A percentile compares a stretch with the other conserved stretches of the same genome.
These are phyloP conservation scores for Trichoderma sp. DNA, from an alignment of 2,329 filamentous ascomycete genomes.

Conservation along the genomic window DNA sequence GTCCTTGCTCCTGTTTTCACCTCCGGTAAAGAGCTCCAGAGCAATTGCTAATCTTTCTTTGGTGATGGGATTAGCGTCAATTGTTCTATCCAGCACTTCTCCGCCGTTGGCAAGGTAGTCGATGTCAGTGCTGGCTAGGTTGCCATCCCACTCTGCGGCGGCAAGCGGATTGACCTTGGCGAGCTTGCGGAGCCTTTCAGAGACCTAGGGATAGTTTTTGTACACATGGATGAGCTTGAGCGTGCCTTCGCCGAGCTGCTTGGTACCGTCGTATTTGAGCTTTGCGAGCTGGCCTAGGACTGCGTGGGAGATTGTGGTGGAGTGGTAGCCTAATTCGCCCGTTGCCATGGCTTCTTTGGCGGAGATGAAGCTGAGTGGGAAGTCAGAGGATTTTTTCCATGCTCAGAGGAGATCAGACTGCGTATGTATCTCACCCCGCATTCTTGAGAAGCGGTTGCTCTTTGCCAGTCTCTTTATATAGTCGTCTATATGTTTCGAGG, in stretches of 20 bases:
- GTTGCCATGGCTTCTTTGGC: slow-evolving; percentile 44
- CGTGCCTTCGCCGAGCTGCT: slow-evolving; percentile 38
- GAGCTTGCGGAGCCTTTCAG: slow-evolving; percentile 36
- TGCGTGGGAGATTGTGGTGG: slow-evolving; percentile 13
- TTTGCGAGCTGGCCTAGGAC: slow-evolving; percentile 39
- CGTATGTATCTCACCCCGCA: slow-evolving; percentile 32
- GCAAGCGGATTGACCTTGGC: slow-evolving; percentile 39
- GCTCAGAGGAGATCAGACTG: background rate
- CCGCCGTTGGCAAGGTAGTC: slow-evolving; percentile 48
- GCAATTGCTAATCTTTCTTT: slow-evolving; percentile 38
- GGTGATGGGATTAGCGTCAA: slow-evolving; percentile 38
- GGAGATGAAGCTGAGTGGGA: slow-evolving; percentile 38
- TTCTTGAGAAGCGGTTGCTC: slow-evolving; percentile 48
- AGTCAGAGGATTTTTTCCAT: background rate
- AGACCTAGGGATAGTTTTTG: slow-evolving; percentile 32
- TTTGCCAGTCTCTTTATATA: slow-evolving; percentile 46
- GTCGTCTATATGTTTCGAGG: slow-evolving; percentile 43
- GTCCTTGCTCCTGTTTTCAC: slow-evolving; percentile 37
- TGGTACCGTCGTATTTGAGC: slow-evolving; percentile 35
- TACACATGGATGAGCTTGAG: slow-evolving; percentile 42
- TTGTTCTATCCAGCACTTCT: slow-evolving; percentile 40
- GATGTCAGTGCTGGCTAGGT: slow-evolving; percentile 37
- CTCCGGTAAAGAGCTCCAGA: slow-evolving; percentile 40
- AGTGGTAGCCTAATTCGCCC: slow-evolving; percentile 44
- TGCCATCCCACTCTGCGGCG: slow-evolving; percentile 38